Base-by-base conservation (phyloP, 108 stramenopile genomes). In the Fragilaria crotonensis region DNA sequence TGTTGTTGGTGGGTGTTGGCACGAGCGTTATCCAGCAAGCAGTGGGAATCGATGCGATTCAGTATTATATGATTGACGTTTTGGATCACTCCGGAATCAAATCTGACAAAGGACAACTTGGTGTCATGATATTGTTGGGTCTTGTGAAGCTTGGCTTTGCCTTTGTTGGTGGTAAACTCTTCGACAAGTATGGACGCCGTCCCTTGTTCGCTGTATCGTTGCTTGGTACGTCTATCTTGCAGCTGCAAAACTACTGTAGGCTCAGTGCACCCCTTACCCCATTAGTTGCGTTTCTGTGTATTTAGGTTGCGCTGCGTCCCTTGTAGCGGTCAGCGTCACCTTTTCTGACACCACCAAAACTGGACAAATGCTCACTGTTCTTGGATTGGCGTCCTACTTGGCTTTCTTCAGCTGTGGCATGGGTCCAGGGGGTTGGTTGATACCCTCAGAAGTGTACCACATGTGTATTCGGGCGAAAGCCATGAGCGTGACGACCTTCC, bases 1-100 rank as follows among this genome's bases (percentile, higher is more conserved):
- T 84, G 79, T 54, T 88, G 3, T n/a, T 88, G 48, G 80, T 83
- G 18, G 86, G 86, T 14, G 60, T 84, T 11, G 82, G 86, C 1
- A 64, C 68, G 4, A 80, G 77, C 1, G 60, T 81, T 17, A 73
- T 71, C 17, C 86, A 87, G 44, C 83, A 84, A 52, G 72, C 80
- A 29, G 71, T 68, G n/a, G 86, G 86, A 18, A 76, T 76, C 46
- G 86, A 87, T 59, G 82, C 80, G 27, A 68, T 87, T 31, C 68
- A 75, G 32, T 84, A 84, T 60, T 84, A 76, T 77, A 57, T 78
- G 41, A 67, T 78, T 7, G 68, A 66, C 30, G 64, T 84, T 25
- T 28, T 84, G 17, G 67, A 72, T 30, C 60, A 71, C 20, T 61
- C 65, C 21, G 86, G 85, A 26, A 59, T 87, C 33, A 27, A 71